Base-by-base conservation (phyloP, 805 yeast genomes). In the Lipomyces orientalis region DNA sequence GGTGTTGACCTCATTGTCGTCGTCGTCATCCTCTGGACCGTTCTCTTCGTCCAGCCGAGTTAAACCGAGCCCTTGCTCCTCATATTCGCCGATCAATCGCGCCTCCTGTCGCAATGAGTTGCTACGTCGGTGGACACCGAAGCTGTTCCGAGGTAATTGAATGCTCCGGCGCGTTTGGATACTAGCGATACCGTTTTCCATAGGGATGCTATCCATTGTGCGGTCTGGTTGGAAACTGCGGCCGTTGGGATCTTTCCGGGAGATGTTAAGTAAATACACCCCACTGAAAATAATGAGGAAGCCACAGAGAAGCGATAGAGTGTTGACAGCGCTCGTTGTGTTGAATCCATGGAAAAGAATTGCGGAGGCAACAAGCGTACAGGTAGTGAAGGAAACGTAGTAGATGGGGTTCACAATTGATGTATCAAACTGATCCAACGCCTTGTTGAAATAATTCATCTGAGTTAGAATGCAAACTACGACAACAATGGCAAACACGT, bases 381-480 rank as follows among this genome's bases (percentile, higher is more conserved):
- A 91, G 0, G 97, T 91, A 51, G 97, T 92, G 81, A 92, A 93
- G 0, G 97, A 88, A 64, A 92, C 97, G 76, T 93, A 92, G 80
- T 92, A 92, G 68, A 92, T 82, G 39, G 97, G 97, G 78, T 92
- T 92, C 64, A 92, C 97, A 73, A 92, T 90, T 0, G 96, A 90
- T 5, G 97, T 92, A 77, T 93, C 97, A 75, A 92, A 92, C 78
- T 91, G 97, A 74, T 93, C 97, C 75, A 92, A 83, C 0, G 97
- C 97, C 81, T 91, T 93, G 83, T 92, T 92, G 83, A 92, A 91
- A 77, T 90, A 92, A 81, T 91, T 92, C 97, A 92, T 92, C 79
- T 92, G 97, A 5, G 97, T 91, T 74, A 90, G 75, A 73, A 92
- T 93, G 79, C 97, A 92, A 54, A 89, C 84, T 8, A 82, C 90